A percentile compares a stretch with the other conserved stretches of the same genome.
Evolutionary conservation across 805 yeast genomes (phyloP).

Genomic region (Jamesozyma rosinii): DNA sequence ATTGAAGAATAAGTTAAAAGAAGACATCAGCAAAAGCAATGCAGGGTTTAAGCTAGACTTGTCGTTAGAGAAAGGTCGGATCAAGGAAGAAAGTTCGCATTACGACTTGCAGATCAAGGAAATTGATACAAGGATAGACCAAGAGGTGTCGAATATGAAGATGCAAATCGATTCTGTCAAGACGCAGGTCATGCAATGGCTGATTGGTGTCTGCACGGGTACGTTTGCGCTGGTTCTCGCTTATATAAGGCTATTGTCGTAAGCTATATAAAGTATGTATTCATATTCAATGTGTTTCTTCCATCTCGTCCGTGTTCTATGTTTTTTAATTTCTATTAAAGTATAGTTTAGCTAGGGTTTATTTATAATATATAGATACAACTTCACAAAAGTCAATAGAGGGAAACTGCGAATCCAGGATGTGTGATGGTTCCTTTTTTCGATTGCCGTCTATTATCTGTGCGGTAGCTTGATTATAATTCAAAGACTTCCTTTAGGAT

Average conservation of each 20-base stretch:
- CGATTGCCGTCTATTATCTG: too few relatives aligned
- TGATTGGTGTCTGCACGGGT: slow-evolving; percentile 97
- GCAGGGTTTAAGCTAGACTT: slow-evolving; percentile 87
- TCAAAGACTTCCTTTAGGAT: slow-evolving; percentile 75
- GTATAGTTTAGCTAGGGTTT: too few relatives aligned
- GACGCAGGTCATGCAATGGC: slow-evolving; percentile 96
- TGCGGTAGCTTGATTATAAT: too few relatives aligned
- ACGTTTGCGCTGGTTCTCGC: slow-evolving; percentile 90
- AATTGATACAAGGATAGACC: slow-evolving; percentile 89
- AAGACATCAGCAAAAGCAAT: slow-evolving; percentile 81
- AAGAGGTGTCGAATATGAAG: slow-evolving; percentile 88
- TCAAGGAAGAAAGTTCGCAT: slow-evolving; percentile 84
- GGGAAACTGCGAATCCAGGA: too few relatives aligned
- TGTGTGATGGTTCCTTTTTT: too few relatives aligned
- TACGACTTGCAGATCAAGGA: slow-evolving; percentile 92
- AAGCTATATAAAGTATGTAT: too few relatives aligned
- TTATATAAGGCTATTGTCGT: slow-evolving; percentile 73
- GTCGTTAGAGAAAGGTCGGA: slow-evolving; percentile 88
- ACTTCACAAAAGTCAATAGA: neutral
- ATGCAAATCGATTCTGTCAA: slow-evolving; percentile 92
- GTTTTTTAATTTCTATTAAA: too few relatives aligned
- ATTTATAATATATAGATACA: neutral
- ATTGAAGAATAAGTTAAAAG: slow-evolving; percentile 72
- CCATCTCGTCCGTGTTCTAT: too few relatives aligned
- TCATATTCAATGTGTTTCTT: too few relatives aligned